Evolutionary conservation across 192 early-diverging fungal genomes (phyloP), one percentile per base, ranked within the genome.

Genomic region (Pilaira anomala): DNA sequence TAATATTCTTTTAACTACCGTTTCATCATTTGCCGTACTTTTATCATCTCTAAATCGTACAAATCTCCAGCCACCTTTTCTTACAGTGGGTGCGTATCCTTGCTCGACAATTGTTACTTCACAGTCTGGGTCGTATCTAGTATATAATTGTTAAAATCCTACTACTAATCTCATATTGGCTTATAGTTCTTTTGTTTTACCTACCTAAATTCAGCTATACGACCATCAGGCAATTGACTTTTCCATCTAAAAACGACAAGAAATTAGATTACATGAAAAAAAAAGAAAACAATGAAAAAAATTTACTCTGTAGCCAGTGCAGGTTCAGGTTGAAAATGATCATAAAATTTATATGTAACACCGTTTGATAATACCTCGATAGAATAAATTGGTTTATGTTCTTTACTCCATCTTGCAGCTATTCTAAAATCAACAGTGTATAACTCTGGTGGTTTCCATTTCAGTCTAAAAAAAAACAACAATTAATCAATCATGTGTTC

Each of bases 21-120:
- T 49, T 42, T 83, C 81, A 42, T 88, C 82, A 52, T 86, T 83
- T 0, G 82, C 76, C 22, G 70, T 76, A 14, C 65, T 72, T 56
- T 87, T 89, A 62, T 89, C 87, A 18, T 88, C 85, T 8, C 86
- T 76, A 19, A 78, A 60, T 8, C 76, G 73, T 16, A 78, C 75
- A 62, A 78, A 77, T 67, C 76, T 76, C 80, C 80, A 83, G 14
- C 80, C 80, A n/a, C 80, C 80, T 36, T 67, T 74, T 42, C 80
- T 70, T 13, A 64, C 62, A 18, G 61, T 68, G 16, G 76, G 69
- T 13, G 78, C 80, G 60, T 78, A 80, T 11, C 80, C 78, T 49
- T 71, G 76, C 29, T 83, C 80, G 45, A 79, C 64, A 68, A 83
- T 83, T 12, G 76, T 77, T 0, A 79, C 77, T 39, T 71, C 61